phyloP scores from a whole-genome alignment of 805 yeast genomes.

The Saturnispora zaruensis region DNA sequence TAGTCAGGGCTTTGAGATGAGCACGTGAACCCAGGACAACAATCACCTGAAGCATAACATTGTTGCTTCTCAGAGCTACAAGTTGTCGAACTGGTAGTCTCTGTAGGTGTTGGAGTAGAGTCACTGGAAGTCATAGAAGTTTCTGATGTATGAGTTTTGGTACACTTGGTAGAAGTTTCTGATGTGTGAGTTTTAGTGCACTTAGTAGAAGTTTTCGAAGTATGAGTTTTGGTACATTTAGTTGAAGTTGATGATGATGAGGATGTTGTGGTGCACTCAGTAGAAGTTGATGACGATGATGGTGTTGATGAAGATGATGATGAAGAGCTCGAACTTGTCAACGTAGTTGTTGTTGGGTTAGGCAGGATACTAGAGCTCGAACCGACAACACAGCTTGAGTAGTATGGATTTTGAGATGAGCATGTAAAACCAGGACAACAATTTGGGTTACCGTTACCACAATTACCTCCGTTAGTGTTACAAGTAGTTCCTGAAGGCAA shows the following conservation, averaged over 20 bases:
- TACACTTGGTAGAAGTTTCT: too few species aligned
- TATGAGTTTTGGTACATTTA: too few species aligned
- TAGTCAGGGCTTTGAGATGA: background rate
- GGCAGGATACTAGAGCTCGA: background rate
- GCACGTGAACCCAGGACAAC: background rate
- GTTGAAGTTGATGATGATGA: too few species aligned
- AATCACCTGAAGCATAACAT: background rate
- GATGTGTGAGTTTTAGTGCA: too few species aligned
- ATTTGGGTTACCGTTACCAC: background rate
- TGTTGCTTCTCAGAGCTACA: background rate
- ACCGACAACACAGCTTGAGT: background rate
- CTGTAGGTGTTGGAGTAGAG: background rate
- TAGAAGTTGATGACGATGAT: background rate
- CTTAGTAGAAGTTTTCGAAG: too few species aligned
- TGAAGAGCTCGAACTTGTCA: background rate
- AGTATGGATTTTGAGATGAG: background rate
- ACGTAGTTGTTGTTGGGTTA: background rate
- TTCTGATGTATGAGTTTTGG: too few species aligned
- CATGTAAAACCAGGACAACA: background rate
- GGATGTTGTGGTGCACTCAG: too few species aligned
- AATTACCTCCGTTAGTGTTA: background rate
- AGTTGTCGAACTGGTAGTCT: background rate
- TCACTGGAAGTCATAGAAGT: constrained; percentile 3
- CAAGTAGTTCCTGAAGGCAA: background rate
- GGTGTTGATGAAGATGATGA: background rate